Conservation (phyloP, 495 filamentous ascomycete species). For the Bacidia rubella region DNA sequence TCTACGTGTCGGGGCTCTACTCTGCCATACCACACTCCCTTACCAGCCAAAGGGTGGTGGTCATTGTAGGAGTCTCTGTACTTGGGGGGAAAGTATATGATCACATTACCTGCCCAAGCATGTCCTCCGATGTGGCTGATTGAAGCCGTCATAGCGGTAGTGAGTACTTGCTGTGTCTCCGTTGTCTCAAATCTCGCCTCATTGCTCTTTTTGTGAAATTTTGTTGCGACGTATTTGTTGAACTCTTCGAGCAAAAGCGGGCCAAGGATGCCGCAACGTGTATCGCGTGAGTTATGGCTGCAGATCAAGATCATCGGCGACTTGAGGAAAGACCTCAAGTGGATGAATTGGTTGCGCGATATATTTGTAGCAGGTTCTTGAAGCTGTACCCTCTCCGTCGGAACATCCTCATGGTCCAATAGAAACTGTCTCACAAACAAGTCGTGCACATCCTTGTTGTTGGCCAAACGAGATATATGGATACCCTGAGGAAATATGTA, state of each 20-base stretch:
- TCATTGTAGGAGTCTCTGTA: conserved; percentile 21
- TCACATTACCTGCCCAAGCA: conserved; percentile 87
- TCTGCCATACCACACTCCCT: conserved; percentile 87
- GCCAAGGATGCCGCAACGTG: conserved; percentile 67
- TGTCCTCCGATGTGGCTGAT: conserved; percentile 89
- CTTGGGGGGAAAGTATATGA: conserved; percentile 67
- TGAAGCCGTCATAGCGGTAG: conserved; percentile 16
- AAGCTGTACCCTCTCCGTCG: conserved; percentile 30
- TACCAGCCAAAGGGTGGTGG: conserved; percentile 49
- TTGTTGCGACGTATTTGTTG: conserved; percentile 27
- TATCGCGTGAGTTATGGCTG: conserved; percentile 66
- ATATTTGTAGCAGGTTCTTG: conserved; percentile 35
- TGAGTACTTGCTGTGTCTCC: neutral
- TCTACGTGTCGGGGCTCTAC: conserved; percentile 79
- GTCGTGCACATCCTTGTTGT: conserved; percentile 5
- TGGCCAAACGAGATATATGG: conserved; percentile 57
- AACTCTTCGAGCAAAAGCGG: conserved; percentile 61
- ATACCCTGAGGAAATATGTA: conserved; percentile 60
- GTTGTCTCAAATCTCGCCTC: no score
- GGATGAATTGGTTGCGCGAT: neutral
- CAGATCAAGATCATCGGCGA: conserved; percentile 43
- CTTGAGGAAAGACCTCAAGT: neutral
- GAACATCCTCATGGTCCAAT: neutral
- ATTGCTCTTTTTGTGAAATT: no score
- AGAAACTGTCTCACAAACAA: conserved; percentile 9